Evolutionary conservation across 768 basidiomycete genomes (phyloP), one percentile per base, ranked within the genome.

Genomic region (Boletus pseudopeckii): DNA sequence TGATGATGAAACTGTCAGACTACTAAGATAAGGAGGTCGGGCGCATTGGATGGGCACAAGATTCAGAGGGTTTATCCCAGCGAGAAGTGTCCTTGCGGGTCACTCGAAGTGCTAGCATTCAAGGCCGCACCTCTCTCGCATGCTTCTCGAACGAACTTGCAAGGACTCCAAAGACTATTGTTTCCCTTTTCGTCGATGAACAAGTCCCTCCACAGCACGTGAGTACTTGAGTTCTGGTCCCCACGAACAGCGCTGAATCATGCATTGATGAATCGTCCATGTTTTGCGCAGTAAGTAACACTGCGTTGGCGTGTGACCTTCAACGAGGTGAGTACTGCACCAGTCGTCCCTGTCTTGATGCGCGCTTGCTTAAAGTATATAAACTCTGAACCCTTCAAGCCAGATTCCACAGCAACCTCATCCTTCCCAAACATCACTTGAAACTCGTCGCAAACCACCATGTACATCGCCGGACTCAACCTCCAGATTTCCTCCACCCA

Each of bases 131-230:
- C 22, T 32, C 18, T 30, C 24, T 36, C 9, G 30, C 32, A 22
- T n/a, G 50, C 53, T 53, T 54, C 53, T 43, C 28, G 26, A 52
- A 28, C 41, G 15, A 52, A 54, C 50, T 40, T 37, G 50, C 50
- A 28, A 45, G 10, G 11, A 26, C 32, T 22, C 22, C 22, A n/a
- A 28, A 10, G 18, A 8, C 26, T 3, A 6, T n/a, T 24, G 3
- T n/a, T 24, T 28, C 37, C 18, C 10, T 37, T 52, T 36, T 30
- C 15, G 22, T 46, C 11, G 10, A 45, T 15, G 24, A 33, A 34
- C 6, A 18, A 14, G 7, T 17, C 22, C 20, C 11, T 30, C n/a
- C 4, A 11, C 28, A 18, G 11, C n/a, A 30, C 11, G n/a, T n/a
- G n/a, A n/a, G n/a, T n/a, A n/a, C n/a, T n/a, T 13, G n/a, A n/a